Conservation (phyloP, 768 basidiomycete species). For the Amanita inopinata region DNA sequence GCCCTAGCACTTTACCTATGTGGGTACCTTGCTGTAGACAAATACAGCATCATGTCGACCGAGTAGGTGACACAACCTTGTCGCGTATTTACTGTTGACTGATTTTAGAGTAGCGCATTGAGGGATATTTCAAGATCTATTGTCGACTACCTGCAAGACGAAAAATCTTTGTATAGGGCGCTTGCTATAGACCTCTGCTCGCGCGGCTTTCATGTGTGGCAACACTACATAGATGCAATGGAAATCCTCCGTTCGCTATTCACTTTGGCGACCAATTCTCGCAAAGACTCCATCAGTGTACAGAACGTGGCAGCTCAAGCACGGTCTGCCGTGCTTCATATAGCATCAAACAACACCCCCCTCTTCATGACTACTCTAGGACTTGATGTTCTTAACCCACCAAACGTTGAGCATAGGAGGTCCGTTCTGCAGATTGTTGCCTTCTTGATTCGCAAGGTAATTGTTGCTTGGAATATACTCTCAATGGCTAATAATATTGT, state of each 20-base stretch:
- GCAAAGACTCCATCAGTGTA: conserved; percentile 58
- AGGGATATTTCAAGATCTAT: conserved; percentile 83
- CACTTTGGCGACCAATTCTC: conserved; percentile 59
- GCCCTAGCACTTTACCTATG: conserved; percentile 73
- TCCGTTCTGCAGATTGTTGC: conserved; percentile 90
- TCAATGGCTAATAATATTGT: background rate
- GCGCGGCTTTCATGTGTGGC: conserved; percentile 90
- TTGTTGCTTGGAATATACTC: background rate
- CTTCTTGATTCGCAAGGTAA: conserved; percentile 84
- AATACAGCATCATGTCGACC: conserved; percentile 65
- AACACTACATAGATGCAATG: conserved; percentile 86
- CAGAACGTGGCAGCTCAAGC: conserved; percentile 74
- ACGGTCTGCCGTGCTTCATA: conserved; percentile 72
- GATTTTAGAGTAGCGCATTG: conserved; percentile 43
- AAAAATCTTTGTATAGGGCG: conserved; percentile 51
- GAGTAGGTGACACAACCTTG: conserved; percentile 35
- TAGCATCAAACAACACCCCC: conserved; percentile 74
- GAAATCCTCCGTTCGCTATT: conserved; percentile 81
- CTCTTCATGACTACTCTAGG: conserved; percentile 92
- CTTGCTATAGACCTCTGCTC: conserved; percentile 86
- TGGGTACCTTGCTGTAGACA: conserved; percentile 75
- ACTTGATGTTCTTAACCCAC: conserved; percentile 78
- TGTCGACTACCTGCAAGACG: conserved; percentile 65
- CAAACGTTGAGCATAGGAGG: conserved; percentile 67
- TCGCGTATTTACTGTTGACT: background rate